Conservation (phyloP, 164 flowering plant genomes). For the Chloranthus sessilifolius region DNA sequence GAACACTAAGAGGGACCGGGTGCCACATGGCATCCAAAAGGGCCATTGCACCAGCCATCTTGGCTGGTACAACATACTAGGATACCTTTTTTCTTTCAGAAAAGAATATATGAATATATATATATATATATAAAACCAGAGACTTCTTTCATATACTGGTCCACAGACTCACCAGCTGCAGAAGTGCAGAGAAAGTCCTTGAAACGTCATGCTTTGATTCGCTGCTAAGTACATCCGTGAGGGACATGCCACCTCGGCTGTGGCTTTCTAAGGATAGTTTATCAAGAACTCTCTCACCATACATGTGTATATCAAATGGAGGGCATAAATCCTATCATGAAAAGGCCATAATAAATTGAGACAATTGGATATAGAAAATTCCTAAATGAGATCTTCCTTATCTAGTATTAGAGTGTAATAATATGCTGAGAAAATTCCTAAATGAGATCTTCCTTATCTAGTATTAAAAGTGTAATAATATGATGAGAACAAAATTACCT, state of each 20-base stretch:
- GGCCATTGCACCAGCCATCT: no score
- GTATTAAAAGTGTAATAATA: slow-evolving; percentile 1
- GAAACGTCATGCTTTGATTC: slow-evolving; percentile 84
- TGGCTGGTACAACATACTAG: no score
- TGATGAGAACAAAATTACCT: slow-evolving; percentile 30
- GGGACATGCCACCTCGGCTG: slow-evolving; percentile 37
- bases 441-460: not conserved
- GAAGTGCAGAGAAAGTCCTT: slow-evolving; percentile 83
- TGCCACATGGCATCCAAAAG: no score
- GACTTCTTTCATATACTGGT: not conserved
- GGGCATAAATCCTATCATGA: slow-evolving; percentile 65
- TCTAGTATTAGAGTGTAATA: not conserved
- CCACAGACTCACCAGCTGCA: slow-evolving; percentile 64
- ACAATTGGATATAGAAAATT: not conserved
- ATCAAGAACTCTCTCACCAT: slow-evolving; percentile 63
- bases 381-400: not conserved
- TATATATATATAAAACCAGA: not conserved
- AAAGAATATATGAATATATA: not conserved
- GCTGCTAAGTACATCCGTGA: slow-evolving; percentile 63
- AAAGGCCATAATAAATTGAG: not conserved
- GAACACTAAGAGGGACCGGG: no score
- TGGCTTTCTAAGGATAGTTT: slow-evolving; percentile 45
- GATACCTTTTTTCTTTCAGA: no score
- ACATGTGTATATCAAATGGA: slow-evolving; percentile 89
- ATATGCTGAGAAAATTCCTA: not conserved